Percentiles rank a stretch among this genome's conserved stretches.
These are phyloP conservation scores for Anthostomella pinea DNA, from an alignment of 2,329 filamentous ascomycete species.

Conservation along the genomic window DNA sequence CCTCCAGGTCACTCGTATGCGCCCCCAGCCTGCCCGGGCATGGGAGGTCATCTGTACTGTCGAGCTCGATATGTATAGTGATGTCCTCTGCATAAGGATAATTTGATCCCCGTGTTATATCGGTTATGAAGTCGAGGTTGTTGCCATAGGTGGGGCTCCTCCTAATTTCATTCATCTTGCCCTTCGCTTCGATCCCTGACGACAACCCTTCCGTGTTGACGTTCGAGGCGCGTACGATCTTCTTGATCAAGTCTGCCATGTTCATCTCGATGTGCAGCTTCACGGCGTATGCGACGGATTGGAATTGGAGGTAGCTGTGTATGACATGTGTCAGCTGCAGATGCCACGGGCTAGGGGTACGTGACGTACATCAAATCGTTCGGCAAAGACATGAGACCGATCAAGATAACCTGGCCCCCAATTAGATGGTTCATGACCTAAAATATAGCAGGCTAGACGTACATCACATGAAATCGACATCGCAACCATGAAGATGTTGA, in stretches of 20 bases:
- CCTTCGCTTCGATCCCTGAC: too few relatives aligned
- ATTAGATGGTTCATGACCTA: too few relatives aligned
- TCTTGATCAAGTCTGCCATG: constrained; percentile 49
- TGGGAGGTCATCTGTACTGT: neutral
- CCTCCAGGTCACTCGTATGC: too few relatives aligned
- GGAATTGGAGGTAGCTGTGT: constrained; percentile 38
- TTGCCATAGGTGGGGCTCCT: too few relatives aligned
- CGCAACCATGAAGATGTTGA: constrained; percentile 43
- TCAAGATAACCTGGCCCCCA: constrained; percentile 34
- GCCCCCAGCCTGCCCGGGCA: too few relatives aligned
- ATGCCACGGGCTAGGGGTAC: neutral
- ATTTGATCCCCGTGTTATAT: neutral
- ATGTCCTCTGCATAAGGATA: neutral
- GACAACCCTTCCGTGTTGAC: too few relatives aligned
- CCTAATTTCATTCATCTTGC: neutral
- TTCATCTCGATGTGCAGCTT: constrained; percentile 52
- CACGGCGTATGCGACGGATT: constrained; percentile 39
- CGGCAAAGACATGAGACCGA: constrained; percentile 44
- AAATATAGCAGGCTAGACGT: constrained; percentile 3
- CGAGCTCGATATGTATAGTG: neutral
- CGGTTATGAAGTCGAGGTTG: neutral
- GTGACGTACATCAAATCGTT: constrained; percentile 40
- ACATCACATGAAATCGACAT: constrained; percentile 43
- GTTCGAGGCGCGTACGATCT: constrained; percentile 24
- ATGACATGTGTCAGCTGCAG: neutral